Evolutionary conservation across 2,329 filamentous ascomycete species (phyloP), one percentile per base, ranked within the genome.

Genomic region (Calonectria pseudoreteaudii): DNA sequence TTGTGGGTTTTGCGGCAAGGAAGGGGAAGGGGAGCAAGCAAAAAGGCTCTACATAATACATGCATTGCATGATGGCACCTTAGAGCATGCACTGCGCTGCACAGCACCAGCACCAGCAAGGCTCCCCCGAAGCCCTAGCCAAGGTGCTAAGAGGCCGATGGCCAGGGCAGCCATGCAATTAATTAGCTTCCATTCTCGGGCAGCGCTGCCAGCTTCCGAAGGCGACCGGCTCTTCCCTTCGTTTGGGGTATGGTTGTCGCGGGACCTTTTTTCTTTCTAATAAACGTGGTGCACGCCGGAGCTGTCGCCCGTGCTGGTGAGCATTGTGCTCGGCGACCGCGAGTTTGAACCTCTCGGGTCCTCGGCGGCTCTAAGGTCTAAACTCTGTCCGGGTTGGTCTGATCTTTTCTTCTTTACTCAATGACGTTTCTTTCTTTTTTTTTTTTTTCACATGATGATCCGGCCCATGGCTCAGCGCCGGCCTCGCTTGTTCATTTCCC

Each of bases 21-120:
- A 31, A 38, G 49, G 60, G 13, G 36, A 41, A 49, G 38, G 38
- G 36, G 18, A 68, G 66, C 47, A 41, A 16, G 50, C 52, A 14
- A n/a, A 44, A 23, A 53, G 62, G 34, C 30, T 71, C 62, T 26
- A 67, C 38, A 70, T 56, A 36, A 62, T 70, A 62, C 58, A 18
- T 65, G 60, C 60, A 65, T 65, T 49, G 60, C 60, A 65, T 65
- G 41, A 30, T 44, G 60, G 60, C 60, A 49, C 60, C 41, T 65
- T 65, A 65, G 41, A 47, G 41, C 38, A 62, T 49, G 60, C 60
- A 65, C 60, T 47, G 52, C 66, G 56, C 50, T 23, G n/a, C 44
- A 44, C 44, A 47, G 44, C 44, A 47, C n/a, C 44, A 28, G 56
- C 56, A 26, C 56, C 56, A 62, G 56, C 56, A 62, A 28, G 56